Evolutionary conservation across 768 basidiomycete genomes (phyloP), one percentile per base, ranked within the genome.

Genomic region (Crepidotus variabilis): DNA sequence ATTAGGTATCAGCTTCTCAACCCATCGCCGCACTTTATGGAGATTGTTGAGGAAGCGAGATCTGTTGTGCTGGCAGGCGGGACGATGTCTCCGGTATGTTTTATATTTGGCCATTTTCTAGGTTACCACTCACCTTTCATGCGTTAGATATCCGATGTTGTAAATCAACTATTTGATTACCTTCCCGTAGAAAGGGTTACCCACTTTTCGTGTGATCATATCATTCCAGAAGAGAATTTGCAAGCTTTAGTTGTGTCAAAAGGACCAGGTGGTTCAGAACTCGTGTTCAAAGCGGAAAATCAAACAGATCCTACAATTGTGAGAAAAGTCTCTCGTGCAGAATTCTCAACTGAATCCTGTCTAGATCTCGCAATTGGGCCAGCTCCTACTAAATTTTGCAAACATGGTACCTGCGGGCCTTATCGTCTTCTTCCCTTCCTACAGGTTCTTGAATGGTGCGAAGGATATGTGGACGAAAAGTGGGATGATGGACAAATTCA

Each of bases 341-440:
- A 34, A 43, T 34, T 34, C 20, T 24, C 18, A 1, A 48, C 22
- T 32, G 24, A 43, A 49, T 18, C 13, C 8, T 28, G 20, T 28
- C 36, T 58, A 94, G 92, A 76, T 92, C 35, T 74, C 76, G 13
- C 95, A 98, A 63, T 78, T 98, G 1, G 95, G 94, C 0, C 87
- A 91, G 55, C 79, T 90, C 11, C 67, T 99, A 47, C 66, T 85
- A n/a, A 98, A 96, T 64, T 82, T 94, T 49, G 76, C 83, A 20
- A 85, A 79, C 33, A 68, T 96, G 16, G 80, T 95, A 4, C 90
- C 94, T 0, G 86, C 85, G 18, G 96, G 96, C 0, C 82, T 98
- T 72, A 90, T 98, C 18, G 87, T 97, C 6, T 99, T 99, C 68
- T 84, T 98, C 39, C 95, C 96, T 0, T 96, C 94, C 0, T 98